Percentiles rank a stretch among this genome's conserved stretches.
Conservation (phyloP, 2,329 filamentous ascomycete species). For the Colletotrichum aenigma region DNA sequence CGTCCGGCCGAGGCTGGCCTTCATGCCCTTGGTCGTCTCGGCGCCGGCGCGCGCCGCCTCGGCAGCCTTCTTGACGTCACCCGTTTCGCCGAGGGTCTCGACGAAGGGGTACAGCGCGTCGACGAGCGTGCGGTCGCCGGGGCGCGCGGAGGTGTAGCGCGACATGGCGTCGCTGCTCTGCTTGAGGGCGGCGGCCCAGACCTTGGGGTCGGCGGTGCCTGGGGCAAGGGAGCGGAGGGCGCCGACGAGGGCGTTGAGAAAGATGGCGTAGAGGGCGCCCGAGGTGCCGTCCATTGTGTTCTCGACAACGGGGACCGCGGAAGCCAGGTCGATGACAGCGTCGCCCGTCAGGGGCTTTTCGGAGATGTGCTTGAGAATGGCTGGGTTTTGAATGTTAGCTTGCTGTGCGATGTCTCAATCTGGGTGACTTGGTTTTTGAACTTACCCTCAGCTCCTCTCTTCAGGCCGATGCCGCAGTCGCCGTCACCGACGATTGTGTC, state of each 20-base stretch:
- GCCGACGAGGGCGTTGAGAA: slow-evolving; percentile 83
- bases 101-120: slow-evolving; percentile 92
- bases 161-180: slow-evolving; percentile 73
- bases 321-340: slow-evolving; percentile 55
- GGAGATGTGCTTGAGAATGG: slow-evolving; percentile 55
- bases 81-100: slow-evolving; percentile 67
- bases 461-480: slow-evolving; percentile 86
- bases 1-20: slow-evolving; percentile 81
- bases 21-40: slow-evolving; percentile 89
- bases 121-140: slow-evolving; percentile 87
- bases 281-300: slow-evolving; percentile 66
- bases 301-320: slow-evolving; percentile 60
- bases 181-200: slow-evolving; percentile 70
- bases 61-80: slow-evolving; percentile 74
- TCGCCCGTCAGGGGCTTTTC: slow-evolving; percentile 53
- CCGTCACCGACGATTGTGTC: slow-evolving; percentile 89
- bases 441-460: slow-evolving; percentile 80
- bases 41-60: slow-evolving; percentile 77
- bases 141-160: slow-evolving; percentile 87
- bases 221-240: slow-evolving; percentile 52
- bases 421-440: background rate
- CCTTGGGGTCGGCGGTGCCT: slow-evolving; percentile 41
- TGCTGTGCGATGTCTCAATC: background rate
- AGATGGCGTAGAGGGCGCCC: slow-evolving; percentile 75
- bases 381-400: slow-evolving; percentile 35